Conservation (phyloP, 306 rosid genomes). For the Fagus sylvatica region DNA sequence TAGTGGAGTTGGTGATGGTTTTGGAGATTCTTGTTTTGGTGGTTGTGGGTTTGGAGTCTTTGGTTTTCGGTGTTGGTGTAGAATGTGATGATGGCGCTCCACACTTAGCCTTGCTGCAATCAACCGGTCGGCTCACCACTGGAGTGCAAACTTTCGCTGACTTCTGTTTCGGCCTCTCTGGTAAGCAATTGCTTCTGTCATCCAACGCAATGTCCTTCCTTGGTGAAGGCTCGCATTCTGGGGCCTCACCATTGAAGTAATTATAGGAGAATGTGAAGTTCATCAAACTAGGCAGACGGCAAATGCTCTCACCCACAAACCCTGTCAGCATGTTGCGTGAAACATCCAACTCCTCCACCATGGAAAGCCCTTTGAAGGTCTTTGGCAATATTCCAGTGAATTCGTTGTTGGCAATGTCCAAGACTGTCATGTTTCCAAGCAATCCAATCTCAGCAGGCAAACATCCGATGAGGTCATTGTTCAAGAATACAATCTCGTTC, state of each 20-base stretch:
- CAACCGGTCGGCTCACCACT: constrained; percentile 55
- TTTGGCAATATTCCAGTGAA: constrained; percentile 60
- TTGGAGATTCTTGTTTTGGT: background rate
- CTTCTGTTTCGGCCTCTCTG: constrained; percentile 62
- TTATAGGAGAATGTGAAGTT: constrained; percentile 63
- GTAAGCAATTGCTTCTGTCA: constrained; percentile 56
- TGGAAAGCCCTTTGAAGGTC: constrained; percentile 27
- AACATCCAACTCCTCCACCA: constrained; percentile 38
- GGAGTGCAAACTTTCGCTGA: constrained; percentile 25
- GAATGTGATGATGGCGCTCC: constrained; percentile 25
- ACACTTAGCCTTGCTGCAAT: constrained; percentile 68
- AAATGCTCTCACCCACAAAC: constrained; percentile 43
- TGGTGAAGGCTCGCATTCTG: constrained; percentile 42
- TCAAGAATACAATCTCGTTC: constrained; percentile 47
- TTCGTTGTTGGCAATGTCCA: constrained; percentile 50
- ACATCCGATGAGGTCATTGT: constrained; percentile 61
- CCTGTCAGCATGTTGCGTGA: constrained; percentile 64
- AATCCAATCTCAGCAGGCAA: constrained; percentile 53
- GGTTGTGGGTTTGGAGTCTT: background rate
- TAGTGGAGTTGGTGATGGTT: background rate
- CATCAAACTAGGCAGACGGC: constrained; percentile 46
- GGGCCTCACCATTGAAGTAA: constrained; percentile 61
- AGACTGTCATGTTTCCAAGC: constrained; percentile 25
- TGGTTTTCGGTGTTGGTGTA: background rate
- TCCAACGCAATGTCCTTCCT: constrained; percentile 31